phyloP scores from a whole-genome alignment of 2,329 filamentous ascomycete species.

The Fusarium temperatum region DNA sequence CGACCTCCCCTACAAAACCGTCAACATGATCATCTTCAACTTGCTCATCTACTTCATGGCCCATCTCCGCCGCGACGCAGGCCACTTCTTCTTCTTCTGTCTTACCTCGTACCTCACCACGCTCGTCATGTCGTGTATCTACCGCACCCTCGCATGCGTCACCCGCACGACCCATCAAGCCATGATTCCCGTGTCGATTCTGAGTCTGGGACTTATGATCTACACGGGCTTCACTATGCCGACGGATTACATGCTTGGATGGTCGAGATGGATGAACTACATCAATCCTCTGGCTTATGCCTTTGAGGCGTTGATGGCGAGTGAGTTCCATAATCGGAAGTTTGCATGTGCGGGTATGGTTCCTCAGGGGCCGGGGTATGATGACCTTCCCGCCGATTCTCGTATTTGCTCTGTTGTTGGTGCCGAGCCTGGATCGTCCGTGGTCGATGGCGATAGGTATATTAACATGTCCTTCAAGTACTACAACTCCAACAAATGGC shows the following conservation, averaged over 20 bases:
- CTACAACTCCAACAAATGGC: conserved; percentile 65
- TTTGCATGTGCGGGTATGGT: conserved; percentile 65
- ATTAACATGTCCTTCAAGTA: conserved; percentile 66
- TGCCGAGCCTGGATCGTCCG: conserved; percentile 60
- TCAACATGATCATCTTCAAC: conserved; percentile 42
- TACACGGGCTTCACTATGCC: conserved; percentile 48
- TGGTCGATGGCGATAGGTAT: conserved; percentile 69
- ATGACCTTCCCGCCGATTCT: conserved; percentile 53
- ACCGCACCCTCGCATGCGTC: conserved; percentile 43
- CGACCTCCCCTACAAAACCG: conserved; percentile 40
- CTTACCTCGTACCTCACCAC: conserved; percentile 50
- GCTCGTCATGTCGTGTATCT: conserved; percentile 44
- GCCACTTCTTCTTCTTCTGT: conserved; percentile 69
- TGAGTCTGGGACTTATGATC: conserved; percentile 63
- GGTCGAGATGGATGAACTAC: conserved; percentile 69
- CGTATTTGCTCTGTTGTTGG: conserved; percentile 65
- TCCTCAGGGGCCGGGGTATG: conserved; percentile 46
- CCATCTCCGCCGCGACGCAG: conserved; percentile 65
- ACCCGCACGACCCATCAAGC: conserved; percentile 44
- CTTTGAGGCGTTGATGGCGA: conserved; percentile 41
- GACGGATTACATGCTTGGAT: conserved; percentile 40
- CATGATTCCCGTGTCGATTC: conserved; percentile 62
- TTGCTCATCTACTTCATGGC: conserved; percentile 71
- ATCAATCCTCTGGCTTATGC: conserved; percentile 70
- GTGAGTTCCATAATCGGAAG: conserved; percentile 55